Base-by-base conservation (phyloP, 306 rosid species). In the Vigna trinervia region DNA sequence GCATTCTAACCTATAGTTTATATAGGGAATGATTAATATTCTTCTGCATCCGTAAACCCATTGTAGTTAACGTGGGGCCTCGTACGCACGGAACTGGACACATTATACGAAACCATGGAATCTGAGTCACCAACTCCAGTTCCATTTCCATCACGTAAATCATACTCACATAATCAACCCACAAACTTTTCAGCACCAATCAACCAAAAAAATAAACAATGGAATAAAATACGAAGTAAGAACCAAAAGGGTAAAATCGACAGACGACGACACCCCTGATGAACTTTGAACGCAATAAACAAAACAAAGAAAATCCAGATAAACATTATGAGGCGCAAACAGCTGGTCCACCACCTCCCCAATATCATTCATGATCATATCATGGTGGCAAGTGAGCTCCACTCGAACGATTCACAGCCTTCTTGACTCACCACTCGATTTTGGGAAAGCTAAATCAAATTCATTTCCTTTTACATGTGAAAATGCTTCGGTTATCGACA, bases 11-110 rank as follows among this genome's bases (percentile, higher is more conserved):
- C 45, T 52, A 32, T 70, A 41, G 15, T 66, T 45, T 59, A 48
- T 63, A 65, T 60, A 81, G 76, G 75, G 81, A 91, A 84, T 83
- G 82, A 77, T 78, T 71, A 79, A 64, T 52, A 72, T 72, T 66
- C 76, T 72, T 61, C 71, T 63, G 46, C 47, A 60, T 82, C 76
- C 82, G 74, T 43, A 69, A 78, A 45, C 19, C 64, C 38, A 54
- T 70, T 54, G 41, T 26, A 14, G 46, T 63, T 67, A 59, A 52
- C 52, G 79, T 61, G 84, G 82, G 83, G 46, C 50, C 82, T 78
- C 6, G 20, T 15, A 36, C 14, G 61, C 61, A 61, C 48, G 65
- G 78, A 77, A 59, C 36, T 60, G 19, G 82, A 23, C 71, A 67
- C 82, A 73, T 65, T 66, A 34, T 10, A 28, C 62, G 13, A 41